A percentile compares a stretch with the other conserved stretches of the same genome.
These are phyloP conservation scores for Paxillus ammoniavirescens DNA, from an alignment of 768 basidiomycete species.

Conservation along the genomic window DNA sequence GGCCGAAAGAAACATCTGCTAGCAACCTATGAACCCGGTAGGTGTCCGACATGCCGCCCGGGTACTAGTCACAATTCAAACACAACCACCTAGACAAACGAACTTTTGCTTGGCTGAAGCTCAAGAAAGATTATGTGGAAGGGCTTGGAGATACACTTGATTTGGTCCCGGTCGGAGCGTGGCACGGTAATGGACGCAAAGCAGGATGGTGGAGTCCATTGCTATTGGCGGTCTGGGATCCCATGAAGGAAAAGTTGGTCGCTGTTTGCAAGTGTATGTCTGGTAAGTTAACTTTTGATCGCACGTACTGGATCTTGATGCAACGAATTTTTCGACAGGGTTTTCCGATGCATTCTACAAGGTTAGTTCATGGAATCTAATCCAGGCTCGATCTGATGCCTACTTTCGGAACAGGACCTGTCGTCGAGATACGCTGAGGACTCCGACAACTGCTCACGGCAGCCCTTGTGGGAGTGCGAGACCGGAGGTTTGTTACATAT, in stretches of 20 bases:
- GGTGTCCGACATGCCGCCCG: slow-evolving; percentile 9
- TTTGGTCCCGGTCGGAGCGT: slow-evolving; percentile 74
- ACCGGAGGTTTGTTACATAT: slow-evolving; percentile 49
- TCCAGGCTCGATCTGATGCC: background rate
- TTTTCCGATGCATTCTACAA: slow-evolving; percentile 86
- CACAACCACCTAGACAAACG: slow-evolving; percentile 58
- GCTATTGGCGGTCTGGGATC: slow-evolving; percentile 74
- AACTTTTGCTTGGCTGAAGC: slow-evolving; percentile 84
- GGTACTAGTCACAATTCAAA: background rate
- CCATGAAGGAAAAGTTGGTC: slow-evolving; percentile 56
- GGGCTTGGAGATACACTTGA: slow-evolving; percentile 77
- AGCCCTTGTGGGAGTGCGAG: slow-evolving; percentile 59
- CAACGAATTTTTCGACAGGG: slow-evolving; percentile 40
- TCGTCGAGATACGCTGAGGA: slow-evolving; percentile 59
- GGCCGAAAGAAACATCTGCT: slow-evolving; percentile 64
- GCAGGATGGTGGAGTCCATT: slow-evolving; percentile 92
- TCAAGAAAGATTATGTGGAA: slow-evolving; percentile 90
- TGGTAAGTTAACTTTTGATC: slow-evolving; percentile 38
- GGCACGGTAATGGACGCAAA: slow-evolving; percentile 90
- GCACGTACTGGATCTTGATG: background rate
- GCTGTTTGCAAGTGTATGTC: slow-evolving; percentile 93
- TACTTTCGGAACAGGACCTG: slow-evolving; percentile 47
- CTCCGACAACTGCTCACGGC: slow-evolving; percentile 51
- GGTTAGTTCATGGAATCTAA: slow-evolving; percentile 32
- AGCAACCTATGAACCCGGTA: slow-evolving; percentile 83